Evolutionary conservation across 305 asterid genomes (phyloP).

Genomic region (Fraxinus paxiana): DNA sequence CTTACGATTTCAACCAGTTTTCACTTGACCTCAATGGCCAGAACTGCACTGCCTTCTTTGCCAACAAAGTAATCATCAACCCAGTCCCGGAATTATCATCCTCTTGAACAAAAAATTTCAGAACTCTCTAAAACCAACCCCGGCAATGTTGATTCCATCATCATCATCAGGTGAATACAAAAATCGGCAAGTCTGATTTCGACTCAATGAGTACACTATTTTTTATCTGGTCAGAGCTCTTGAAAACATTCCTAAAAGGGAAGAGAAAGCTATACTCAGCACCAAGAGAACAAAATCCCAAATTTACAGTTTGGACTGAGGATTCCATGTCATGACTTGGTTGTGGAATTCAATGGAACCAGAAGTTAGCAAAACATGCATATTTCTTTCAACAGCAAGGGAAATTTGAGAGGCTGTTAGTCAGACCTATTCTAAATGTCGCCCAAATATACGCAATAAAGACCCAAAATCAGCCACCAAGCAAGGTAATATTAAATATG

Average conservation of each 20-base stretch:
- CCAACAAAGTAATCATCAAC: background rate
- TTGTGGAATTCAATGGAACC: background rate
- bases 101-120: background rate
- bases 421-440: background rate
- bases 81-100: background rate
- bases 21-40: background rate
- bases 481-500: background rate
- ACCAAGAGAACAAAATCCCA: background rate
- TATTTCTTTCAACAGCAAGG: background rate
- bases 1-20: background rate
- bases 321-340: background rate
- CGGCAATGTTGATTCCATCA: background rate
- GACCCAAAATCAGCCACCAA: conserved; percentile 1
- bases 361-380: background rate
- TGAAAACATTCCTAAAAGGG: background rate
- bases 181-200: background rate
- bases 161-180: background rate
- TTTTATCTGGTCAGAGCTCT: background rate
- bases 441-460: background rate
- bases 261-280: background rate
- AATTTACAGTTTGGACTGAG: background rate
- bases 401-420: background rate
- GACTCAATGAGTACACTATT: background rate
- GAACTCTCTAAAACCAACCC: background rate
- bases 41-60: background rate